A percentile compares a stretch with the other conserved stretches of the same genome.
Evolutionary conservation across 2,329 filamentous ascomycete genomes (phyloP).

Genomic region (Metarhizium rileyi): DNA sequence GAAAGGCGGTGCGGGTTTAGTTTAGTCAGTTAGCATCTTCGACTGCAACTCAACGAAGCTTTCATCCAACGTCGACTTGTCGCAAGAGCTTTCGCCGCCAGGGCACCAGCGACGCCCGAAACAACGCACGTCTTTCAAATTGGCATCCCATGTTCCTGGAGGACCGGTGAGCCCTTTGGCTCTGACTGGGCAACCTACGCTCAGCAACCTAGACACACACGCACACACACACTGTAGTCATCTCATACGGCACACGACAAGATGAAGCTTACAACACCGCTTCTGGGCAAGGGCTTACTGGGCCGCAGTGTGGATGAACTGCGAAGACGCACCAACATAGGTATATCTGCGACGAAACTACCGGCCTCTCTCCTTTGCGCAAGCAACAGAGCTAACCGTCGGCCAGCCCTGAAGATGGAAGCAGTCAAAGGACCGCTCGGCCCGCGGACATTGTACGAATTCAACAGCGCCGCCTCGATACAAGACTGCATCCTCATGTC

Average conservation of each 20-base stretch:
- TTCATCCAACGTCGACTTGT: background rate
- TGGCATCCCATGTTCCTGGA: constrained; percentile 13
- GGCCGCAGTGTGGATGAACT: constrained; percentile 51
- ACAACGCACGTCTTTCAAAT: background rate
- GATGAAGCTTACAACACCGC: constrained; percentile 38
- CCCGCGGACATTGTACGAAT: constrained; percentile 56
- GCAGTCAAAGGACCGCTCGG: constrained; percentile 54
- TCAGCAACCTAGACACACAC: background rate
- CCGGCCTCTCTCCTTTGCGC: background rate
- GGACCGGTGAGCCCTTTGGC: constrained; percentile 21
- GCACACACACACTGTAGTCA: background rate
- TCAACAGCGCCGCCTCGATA: constrained; percentile 40
- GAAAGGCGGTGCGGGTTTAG: background rate
- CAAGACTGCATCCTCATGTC: constrained; percentile 66
- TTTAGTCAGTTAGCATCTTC: background rate
- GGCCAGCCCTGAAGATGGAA: constrained; percentile 57
- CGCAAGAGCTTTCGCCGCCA: background rate
- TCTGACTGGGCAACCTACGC: constrained; percentile 5
- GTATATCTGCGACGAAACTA: constrained; percentile 27
- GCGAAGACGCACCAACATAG: constrained; percentile 44
- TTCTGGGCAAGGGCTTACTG: constrained; percentile 43
- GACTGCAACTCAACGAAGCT: no score
- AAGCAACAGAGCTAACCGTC: background rate
- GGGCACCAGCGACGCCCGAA: background rate
- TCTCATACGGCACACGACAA: constrained; percentile 5